Conservation (phyloP, 2,329 filamentous ascomycete species). For the Cladobotryum protrusum region DNA sequence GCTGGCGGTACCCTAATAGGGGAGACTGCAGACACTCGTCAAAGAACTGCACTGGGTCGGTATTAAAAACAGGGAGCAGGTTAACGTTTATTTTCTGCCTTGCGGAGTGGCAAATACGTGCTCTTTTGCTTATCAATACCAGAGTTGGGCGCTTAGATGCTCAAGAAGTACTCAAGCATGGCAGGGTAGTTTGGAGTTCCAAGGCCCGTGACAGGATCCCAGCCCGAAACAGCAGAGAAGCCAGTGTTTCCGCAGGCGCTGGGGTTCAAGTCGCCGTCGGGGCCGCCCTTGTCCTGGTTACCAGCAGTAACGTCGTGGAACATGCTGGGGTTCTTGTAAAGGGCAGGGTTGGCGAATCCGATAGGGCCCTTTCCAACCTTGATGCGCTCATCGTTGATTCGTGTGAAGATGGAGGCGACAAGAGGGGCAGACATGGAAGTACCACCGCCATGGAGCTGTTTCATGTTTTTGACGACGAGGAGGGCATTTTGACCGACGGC, state of each 20-base stretch:
- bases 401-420: slow-evolving; percentile 28
- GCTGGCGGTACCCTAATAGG: no score
- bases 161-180: slow-evolving; percentile 38
- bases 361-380: slow-evolving; percentile 22
- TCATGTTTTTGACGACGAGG: slow-evolving; percentile 37
- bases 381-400: slow-evolving; percentile 26
- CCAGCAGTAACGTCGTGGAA: slow-evolving; percentile 15
- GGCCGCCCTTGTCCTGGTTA: slow-evolving; percentile 15
- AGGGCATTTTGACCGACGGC: slow-evolving; percentile 39
- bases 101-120: no score
- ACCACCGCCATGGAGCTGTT: slow-evolving; percentile 38
- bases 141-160: neutral
- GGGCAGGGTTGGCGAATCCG: slow-evolving; percentile 29
- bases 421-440: slow-evolving; percentile 38
- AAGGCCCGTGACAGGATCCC: slow-evolving; percentile 17
- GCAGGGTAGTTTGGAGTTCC: slow-evolving; percentile 16
- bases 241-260: slow-evolving; percentile 15
- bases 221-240: slow-evolving; percentile 16
- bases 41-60: no score
- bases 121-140: no score
- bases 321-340: slow-evolving; percentile 18
- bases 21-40: no score
- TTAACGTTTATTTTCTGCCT: no score
- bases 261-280: slow-evolving; percentile 2
- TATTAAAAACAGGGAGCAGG: no score